Conservation (phyloP, 1,139 yeast genomes). For the Candida frijolesensis region DNA sequence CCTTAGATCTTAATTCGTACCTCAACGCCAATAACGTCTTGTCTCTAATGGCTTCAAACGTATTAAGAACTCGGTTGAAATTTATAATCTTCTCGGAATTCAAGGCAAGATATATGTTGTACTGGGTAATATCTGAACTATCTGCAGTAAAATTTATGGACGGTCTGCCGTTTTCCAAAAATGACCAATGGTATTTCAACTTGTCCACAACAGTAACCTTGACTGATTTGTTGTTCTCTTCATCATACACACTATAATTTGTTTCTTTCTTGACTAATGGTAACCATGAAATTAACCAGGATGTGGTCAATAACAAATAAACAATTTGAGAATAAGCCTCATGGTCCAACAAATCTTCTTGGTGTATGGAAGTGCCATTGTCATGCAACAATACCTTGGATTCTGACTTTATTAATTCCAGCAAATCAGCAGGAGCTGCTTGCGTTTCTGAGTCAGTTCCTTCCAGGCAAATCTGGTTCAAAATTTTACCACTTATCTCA, state of each 20-base stretch:
- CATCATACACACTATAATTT: slow-evolving; percentile 28
- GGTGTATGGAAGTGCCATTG: slow-evolving; percentile 21
- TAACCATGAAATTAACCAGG: slow-evolving; percentile 58
- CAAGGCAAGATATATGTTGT: slow-evolving; percentile 39
- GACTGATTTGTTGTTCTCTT: slow-evolving; percentile 22
- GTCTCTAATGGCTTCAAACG: slow-evolving; percentile 49
- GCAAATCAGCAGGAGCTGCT: slow-evolving; percentile 6
- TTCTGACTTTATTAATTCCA: slow-evolving; percentile 34
- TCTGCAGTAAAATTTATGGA: slow-evolving; percentile 25
- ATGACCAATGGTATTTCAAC: slow-evolving; percentile 58
- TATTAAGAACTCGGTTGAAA: slow-evolving; percentile 51
- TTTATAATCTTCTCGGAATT: slow-evolving; percentile 38
- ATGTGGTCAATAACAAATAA: slow-evolving; percentile 48
- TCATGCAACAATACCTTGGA: slow-evolving; percentile 31
- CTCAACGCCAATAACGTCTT: slow-evolving; percentile 59
- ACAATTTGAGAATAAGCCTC: slow-evolving; percentile 52
- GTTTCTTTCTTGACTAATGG: slow-evolving; percentile 52
- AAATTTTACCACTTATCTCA: slow-evolving; percentile 34
- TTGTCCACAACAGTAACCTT: slow-evolving; percentile 42
- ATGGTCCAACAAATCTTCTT: slow-evolving; percentile 45
- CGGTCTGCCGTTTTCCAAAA: slow-evolving; percentile 49
- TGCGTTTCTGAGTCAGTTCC: not conserved
- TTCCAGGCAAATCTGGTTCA: slow-evolving; percentile 14
- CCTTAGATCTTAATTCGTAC: slow-evolving; percentile 65
- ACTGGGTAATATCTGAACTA: slow-evolving; percentile 21